Evolutionary conservation across 768 basidiomycete species (phyloP).

Genomic region (Termitomyces sp.): DNA sequence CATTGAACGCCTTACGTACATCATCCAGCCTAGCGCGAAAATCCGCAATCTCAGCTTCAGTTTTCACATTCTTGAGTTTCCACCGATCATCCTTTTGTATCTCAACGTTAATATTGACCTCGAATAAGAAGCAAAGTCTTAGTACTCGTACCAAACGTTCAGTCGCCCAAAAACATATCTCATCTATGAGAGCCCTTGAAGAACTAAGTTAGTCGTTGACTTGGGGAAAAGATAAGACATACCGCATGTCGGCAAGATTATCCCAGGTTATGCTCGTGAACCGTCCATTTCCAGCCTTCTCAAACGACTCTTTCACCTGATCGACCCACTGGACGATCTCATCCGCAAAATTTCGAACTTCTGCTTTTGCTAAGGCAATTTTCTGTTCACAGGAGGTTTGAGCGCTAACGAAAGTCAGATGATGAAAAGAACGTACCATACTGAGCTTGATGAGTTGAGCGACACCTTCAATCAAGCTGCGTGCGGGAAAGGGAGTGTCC

Average conservation of each 20-base stretch:
- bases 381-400: neutral
- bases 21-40: conserved; percentile 6
- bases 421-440: conserved; percentile 4
- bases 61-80: neutral
- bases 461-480: conserved; percentile 7
- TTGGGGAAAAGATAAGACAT: neutral
- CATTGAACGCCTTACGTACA: conserved; percentile 3
- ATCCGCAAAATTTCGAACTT: conserved; percentile 9
- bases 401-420: neutral
- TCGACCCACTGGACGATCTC: conserved; percentile 13
- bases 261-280: conserved; percentile 14
- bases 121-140: neutral
- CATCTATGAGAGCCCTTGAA: conserved; percentile 9
- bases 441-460: conserved; percentile 13
- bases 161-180: conserved; percentile 13
- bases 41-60: conserved; percentile 6
- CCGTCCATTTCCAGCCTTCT: neutral
- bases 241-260: conserved; percentile 13
- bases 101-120: neutral
- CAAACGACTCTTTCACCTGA: conserved; percentile 9
- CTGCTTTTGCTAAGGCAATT: too few relatives aligned
- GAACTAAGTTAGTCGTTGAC: neutral
- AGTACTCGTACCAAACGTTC: conserved; percentile 7
- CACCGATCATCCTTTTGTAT: conserved; percentile 8
- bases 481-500: conserved; percentile 14